These are phyloP conservation scores for Lasiodiplodia sp. DNA, from an alignment of 2,329 filamentous ascomycete genomes.

Conservation along the genomic window DNA sequence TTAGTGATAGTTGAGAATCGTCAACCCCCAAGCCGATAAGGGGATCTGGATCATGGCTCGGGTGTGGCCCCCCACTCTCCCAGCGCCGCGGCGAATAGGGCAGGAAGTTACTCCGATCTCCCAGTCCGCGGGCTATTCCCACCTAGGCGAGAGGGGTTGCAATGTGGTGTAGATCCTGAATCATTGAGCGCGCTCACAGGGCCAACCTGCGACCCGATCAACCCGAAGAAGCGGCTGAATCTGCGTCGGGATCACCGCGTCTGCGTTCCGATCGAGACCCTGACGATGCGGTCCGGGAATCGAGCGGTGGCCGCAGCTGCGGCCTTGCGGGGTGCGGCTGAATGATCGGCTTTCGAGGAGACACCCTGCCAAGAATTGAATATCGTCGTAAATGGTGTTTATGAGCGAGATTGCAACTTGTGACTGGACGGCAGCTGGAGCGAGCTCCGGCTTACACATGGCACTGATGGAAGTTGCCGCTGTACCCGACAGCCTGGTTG, in stretches of 20 bases:
- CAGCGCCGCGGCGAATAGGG: too few species aligned
- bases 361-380: background rate
- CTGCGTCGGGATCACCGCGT: background rate
- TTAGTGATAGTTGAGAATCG: too few species aligned
- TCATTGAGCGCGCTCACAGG: background rate
- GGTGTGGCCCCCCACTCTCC: too few species aligned
- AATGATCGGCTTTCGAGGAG: background rate
- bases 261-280: background rate
- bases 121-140: too few species aligned
- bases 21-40: too few species aligned
- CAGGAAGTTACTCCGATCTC: too few species aligned
- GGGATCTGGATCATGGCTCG: too few species aligned
- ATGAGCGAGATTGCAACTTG: background rate
- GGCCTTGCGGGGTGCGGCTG: background rate
- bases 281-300: background rate
- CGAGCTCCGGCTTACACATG: background rate
- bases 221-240: background rate
- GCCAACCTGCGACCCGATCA: background rate
- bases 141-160: background rate
- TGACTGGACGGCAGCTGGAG: background rate
- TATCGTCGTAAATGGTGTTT: background rate
- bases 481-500: background rate
- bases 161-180: background rate
- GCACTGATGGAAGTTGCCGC: background rate
- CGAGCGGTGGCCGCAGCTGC: background rate